Evolutionary conservation across 768 basidiomycete genomes (phyloP), one percentile per base, ranked within the genome.

Genomic region (Lyophyllum semitale): DNA sequence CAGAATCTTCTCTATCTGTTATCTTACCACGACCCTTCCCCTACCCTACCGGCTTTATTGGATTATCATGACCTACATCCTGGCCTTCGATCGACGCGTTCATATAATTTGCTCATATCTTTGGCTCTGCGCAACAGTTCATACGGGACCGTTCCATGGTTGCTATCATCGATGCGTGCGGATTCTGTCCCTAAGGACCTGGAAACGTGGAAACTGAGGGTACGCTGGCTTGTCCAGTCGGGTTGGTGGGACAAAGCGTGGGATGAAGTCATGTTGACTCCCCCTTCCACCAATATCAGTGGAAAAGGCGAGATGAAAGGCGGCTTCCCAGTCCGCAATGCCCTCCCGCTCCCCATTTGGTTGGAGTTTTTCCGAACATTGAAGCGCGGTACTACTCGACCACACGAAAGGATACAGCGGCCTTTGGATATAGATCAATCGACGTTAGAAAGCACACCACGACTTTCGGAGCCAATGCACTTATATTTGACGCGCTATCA

Each of bases 191-290:
- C 61, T 3, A 70, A 66, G 30, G 77, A 87, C 65, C 53, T 77
- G 45, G 81, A 85, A 61, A 88, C 88, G 1, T 72, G 76, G 67
- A 80, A 80, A 67, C 68, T 89, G 35, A 73, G 75, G 53, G 77
- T 81, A 57, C 80, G 89, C 18, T 81, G 77, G 73, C 68, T 86
- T 48, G 73, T 89, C 42, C 74, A 78, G 43, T 72, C 74, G 3
- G 87, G 83, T 8, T 67, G 65, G 40, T 89, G 87, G 87, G 66
- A 76, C 11, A 66, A 74, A 22, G 88, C 86, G 20, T 89, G 85
- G 84, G 59, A 61, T 13, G 72, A 74, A 45, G 72, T 76, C 25
- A 62, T 70, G 59, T 47, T 52, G 23, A 30, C 40, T 8, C 46
- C 22, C 2, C 25, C 46, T 61, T 48, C 53, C 64, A 57, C 68